Base-by-base conservation (phyloP, 768 basidiomycete species). In the Auricularia sp. region DNA sequence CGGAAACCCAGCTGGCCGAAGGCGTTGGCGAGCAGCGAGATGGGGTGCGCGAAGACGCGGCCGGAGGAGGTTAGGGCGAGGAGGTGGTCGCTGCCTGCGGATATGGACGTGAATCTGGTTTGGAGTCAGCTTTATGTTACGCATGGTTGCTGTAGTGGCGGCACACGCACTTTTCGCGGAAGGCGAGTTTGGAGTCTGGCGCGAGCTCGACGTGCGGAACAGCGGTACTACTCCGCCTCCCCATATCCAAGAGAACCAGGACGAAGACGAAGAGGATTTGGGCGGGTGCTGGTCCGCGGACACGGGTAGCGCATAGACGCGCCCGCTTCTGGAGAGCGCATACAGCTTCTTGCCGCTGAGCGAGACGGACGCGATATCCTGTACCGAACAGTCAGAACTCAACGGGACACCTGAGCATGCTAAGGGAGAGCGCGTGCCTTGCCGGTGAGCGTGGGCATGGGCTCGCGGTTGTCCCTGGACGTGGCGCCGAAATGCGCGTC, bases 1-100 rank as follows among this genome's bases (percentile, higher is more conserved):
- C 86, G 83, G 68, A 90, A 80, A 6, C 93, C 94, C 7, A 98
- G 84, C 72, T 97, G 94, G 1, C 91, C 90, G 71, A 86, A 83
- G 1, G 81, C 76, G 74, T 98, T 98, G 35, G 89, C 93, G 8
- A 81, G 73, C 67, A 84, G 84, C 67, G 83, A 84, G 53, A 91
- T 78, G 0, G 94, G 91, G 70, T 91, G 84, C 2, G 86, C 83
- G 71, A 90, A 93, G 3, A 88, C 82, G 59, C 91, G 87, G 2
- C 93, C 93, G 43, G 75, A 65, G 10, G 70, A 72, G 1, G 79
- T 78, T 2, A 79, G 68, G 1, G 79, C 79, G 33, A 81, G 70
- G 0, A 81, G 66, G 67, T 81, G 79, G 70, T 87, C 83, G 14
- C 77, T 73, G 14, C 94, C 93, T 2, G 88, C 83, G 3, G 86